These are phyloP conservation scores for Syncephalastrum contaminatum DNA, from an alignment of 371 early-diverging fungal genomes.

Conservation along the genomic window DNA sequence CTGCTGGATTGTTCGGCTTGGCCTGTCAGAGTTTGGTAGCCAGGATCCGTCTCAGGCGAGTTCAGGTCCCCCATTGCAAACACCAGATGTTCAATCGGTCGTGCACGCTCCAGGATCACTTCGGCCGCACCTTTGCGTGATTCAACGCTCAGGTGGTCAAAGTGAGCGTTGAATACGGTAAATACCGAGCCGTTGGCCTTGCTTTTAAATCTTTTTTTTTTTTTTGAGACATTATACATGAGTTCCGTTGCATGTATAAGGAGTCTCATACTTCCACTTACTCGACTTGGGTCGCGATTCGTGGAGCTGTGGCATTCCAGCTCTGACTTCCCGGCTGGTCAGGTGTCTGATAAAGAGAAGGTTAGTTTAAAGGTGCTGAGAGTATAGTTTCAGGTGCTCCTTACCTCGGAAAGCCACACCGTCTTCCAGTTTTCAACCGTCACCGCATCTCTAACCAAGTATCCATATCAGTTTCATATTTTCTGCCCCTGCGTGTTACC, in stretches of 20 bases:
- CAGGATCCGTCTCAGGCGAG: constrained; percentile 35
- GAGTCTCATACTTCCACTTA: constrained; percentile 14
- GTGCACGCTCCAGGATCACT: constrained; percentile 14
- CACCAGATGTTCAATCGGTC: constrained; percentile 1
- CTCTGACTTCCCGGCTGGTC: constrained; percentile 32
- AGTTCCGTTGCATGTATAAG: neutral
- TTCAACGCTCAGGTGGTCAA: constrained; percentile 33
- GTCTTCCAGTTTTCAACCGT: constrained; percentile 30
- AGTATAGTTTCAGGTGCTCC: neutral
- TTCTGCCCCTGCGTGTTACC: neutral
- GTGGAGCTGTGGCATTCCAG: constrained; percentile 44
- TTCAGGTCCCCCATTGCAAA: constrained; percentile 45
- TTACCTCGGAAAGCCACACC: constrained; percentile 46
- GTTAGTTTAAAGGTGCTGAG: constrained; percentile 2
- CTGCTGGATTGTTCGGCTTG: constrained; percentile 2
- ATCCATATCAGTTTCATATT: neutral
- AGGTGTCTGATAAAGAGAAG: constrained; percentile 24
- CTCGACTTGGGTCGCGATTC: constrained; percentile 36
- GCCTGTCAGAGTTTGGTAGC: constrained; percentile 32
- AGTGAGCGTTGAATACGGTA: constrained; percentile 35
- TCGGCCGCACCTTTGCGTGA: constrained; percentile 30
- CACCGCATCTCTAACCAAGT: constrained; percentile 22
- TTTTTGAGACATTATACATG: neutral
- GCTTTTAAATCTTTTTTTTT: constrained; percentile 25
- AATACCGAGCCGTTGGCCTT: constrained; percentile 20